A percentile compares a stretch with the other conserved stretches of the same genome.
Conservation (phyloP, 495 filamentous ascomycete species). For the Lepraria neglecta region DNA sequence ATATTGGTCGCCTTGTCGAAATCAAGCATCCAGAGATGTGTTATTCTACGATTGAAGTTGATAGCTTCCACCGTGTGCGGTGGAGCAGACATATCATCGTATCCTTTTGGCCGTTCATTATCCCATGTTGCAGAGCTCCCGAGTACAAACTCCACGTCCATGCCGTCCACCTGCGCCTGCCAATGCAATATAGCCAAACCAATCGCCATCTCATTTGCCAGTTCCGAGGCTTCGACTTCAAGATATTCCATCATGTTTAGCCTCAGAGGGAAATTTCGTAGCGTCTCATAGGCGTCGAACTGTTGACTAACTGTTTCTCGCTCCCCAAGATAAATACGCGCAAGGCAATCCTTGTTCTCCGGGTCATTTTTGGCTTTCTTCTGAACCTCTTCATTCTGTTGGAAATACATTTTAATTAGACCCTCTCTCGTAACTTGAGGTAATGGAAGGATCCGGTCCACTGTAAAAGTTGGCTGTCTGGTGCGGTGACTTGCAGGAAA, state of each 20-base stretch:
- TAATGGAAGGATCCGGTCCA: conserved; percentile 31
- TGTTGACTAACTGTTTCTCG: not conserved
- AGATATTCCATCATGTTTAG: conserved; percentile 25
- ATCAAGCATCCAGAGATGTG: conserved; percentile 43
- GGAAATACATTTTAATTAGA: conserved; percentile 27
- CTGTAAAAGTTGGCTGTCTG: conserved; percentile 20
- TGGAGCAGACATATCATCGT: not conserved
- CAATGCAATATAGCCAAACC: conserved; percentile 33
- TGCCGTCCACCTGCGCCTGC: conserved; percentile 30
- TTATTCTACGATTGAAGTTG: conserved; percentile 11
- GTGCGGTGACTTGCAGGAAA: conserved; percentile 18
- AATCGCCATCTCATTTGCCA: conserved; percentile 29
- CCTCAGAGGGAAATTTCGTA: conserved; percentile 31
- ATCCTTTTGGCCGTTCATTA: not conserved
- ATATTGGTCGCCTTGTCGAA: conserved; percentile 39
- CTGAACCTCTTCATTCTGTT: conserved; percentile 14
- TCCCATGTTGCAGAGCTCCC: conserved; percentile 24
- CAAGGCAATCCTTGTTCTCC: conserved; percentile 31
- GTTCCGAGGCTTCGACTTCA: conserved; percentile 17
- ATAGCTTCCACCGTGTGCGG: not conserved
- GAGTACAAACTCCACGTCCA: conserved; percentile 33
- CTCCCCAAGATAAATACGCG: conserved; percentile 27
- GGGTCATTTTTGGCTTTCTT: conserved; percentile 23
- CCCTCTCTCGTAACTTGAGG: conserved; percentile 23
- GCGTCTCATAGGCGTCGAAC: conserved; percentile 17